Evolutionary conservation across 805 yeast genomes (phyloP).

Genomic region (Metschnikowia dekortorum): DNA sequence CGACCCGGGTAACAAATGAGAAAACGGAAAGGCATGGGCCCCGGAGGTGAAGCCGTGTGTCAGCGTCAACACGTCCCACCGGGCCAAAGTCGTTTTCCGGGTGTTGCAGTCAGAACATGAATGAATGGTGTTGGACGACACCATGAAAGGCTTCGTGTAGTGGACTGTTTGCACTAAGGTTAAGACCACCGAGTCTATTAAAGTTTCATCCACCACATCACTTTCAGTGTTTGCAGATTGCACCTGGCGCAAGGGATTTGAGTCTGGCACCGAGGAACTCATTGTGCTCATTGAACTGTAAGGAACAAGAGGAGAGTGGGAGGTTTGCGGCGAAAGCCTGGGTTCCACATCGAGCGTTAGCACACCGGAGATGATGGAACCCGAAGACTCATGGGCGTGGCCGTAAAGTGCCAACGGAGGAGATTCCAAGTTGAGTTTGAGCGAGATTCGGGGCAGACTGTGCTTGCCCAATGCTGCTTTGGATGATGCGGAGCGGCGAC

Average conservation of each 20-base stretch:
- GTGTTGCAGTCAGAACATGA: conserved; percentile 57
- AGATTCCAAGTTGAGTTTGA: conserved; percentile 69
- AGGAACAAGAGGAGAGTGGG: conserved; percentile 4
- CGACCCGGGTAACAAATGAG: conserved; percentile 82
- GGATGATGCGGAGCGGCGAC: background rate
- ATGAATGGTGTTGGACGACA: conserved; percentile 45
- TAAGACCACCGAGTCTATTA: conserved; percentile 53
- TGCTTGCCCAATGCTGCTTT: background rate
- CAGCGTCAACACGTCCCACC: conserved; percentile 78
- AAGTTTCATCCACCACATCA: background rate
- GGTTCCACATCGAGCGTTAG: conserved; percentile 43
- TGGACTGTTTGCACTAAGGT: conserved; percentile 68
- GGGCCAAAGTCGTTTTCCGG: conserved; percentile 60
- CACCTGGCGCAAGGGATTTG: background rate
- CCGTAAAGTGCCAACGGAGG: conserved; percentile 92
- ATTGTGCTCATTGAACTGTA: conserved; percentile 4
- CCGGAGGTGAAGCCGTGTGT: conserved; percentile 59
- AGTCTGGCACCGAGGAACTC: background rate
- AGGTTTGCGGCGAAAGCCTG: background rate
- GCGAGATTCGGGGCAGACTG: conserved; percentile 31
- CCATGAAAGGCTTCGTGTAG: conserved; percentile 61
- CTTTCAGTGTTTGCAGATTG: conserved; percentile 1
- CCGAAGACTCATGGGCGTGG: conserved; percentile 68
- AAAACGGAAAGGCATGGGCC: conserved; percentile 85
- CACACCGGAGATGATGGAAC: conserved; percentile 81